A percentile compares a stretch with the other conserved stretches of the same genome.
Evolutionary conservation across 2,329 filamentous ascomycete species (phyloP).

Genomic region (Exophiala mesophila): DNA sequence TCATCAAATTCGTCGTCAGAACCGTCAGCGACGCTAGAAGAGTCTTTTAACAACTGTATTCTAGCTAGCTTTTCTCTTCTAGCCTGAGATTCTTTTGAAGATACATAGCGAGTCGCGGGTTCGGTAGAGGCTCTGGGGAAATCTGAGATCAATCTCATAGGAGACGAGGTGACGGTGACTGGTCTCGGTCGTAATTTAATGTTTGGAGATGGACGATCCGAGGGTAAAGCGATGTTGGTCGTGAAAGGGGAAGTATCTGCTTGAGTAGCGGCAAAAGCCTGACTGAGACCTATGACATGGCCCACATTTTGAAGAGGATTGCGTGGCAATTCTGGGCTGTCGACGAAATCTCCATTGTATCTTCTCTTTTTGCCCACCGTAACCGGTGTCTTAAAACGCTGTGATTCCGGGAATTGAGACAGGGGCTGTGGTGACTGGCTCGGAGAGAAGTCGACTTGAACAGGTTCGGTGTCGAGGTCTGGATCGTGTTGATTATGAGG

Average conservation of each 20-base stretch:
- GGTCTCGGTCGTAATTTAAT: constrained; percentile 39
- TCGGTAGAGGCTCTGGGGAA: constrained; percentile 37
- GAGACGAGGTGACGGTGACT: constrained; percentile 33
- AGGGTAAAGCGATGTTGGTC: constrained; percentile 35
- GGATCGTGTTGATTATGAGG: constrained; percentile 22
- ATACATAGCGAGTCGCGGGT: constrained; percentile 40
- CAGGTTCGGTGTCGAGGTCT: constrained; percentile 9
- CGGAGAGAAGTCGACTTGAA: constrained; percentile 19
- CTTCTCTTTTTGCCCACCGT: constrained; percentile 35
- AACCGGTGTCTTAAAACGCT: constrained; percentile 41
- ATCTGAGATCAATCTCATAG: constrained; percentile 34
- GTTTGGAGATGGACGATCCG: constrained; percentile 47
- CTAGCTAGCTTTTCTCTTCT: constrained; percentile 33
- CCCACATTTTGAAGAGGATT: constrained; percentile 40
- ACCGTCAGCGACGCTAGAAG: constrained; percentile 29
- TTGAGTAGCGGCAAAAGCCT: constrained; percentile 47
- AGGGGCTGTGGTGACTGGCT: constrained; percentile 32
- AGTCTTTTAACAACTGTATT: constrained; percentile 31
- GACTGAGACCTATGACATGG: constrained; percentile 41
- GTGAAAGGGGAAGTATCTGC: constrained; percentile 43
- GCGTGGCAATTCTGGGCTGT: constrained; percentile 38
- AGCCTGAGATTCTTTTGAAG: constrained; percentile 44
- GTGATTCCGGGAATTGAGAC: constrained; percentile 43
- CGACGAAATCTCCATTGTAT: constrained; percentile 28
- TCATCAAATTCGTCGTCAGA: constrained; percentile 23